A percentile compares a stretch with the other conserved stretches of the same genome.
phyloP scores from a whole-genome alignment of 371 early-diverging fungal species.

The Mortierella sp. region DNA sequence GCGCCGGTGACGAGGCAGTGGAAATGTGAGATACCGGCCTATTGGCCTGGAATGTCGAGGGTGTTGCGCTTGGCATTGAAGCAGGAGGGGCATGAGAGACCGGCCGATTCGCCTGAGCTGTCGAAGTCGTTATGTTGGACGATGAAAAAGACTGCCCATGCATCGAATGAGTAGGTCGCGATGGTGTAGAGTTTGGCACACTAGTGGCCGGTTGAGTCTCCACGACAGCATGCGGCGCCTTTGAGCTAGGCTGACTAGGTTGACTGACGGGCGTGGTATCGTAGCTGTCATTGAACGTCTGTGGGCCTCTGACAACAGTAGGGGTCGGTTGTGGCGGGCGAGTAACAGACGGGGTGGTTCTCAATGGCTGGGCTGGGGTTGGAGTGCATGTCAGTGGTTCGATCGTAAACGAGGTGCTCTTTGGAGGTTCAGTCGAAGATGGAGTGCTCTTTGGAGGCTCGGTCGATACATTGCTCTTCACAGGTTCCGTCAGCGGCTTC shows the following conservation, averaged over 20 bases:
- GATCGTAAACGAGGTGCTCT: too few relatives aligned
- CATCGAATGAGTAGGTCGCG: neutral
- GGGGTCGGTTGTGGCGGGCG: neutral
- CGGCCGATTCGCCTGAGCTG: neutral
- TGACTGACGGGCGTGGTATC: too few relatives aligned
- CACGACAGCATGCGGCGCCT: neutral
- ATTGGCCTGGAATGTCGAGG: neutral
- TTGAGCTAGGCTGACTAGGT: neutral
- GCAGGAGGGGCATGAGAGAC: neutral
- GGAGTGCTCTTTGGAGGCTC: too few relatives aligned
- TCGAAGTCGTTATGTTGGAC: neutral
- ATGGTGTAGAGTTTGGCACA: neutral
- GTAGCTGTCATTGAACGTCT: constrained; percentile 4
- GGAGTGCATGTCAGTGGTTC: too few relatives aligned
- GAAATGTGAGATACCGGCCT: neutral
- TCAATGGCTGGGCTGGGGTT: too few relatives aligned
- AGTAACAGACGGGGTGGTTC: too few relatives aligned
- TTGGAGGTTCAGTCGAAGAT: too few relatives aligned
- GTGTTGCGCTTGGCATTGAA: neutral
- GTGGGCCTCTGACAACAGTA: constrained; percentile 2
- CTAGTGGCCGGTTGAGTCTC: neutral
- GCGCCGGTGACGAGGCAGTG: neutral
- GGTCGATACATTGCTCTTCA: too few relatives aligned
- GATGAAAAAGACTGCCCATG: neutral
- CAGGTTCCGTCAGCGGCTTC: too few relatives aligned